Conservation (phyloP, 331 rosid species). For the Saraca asoca region DNA sequence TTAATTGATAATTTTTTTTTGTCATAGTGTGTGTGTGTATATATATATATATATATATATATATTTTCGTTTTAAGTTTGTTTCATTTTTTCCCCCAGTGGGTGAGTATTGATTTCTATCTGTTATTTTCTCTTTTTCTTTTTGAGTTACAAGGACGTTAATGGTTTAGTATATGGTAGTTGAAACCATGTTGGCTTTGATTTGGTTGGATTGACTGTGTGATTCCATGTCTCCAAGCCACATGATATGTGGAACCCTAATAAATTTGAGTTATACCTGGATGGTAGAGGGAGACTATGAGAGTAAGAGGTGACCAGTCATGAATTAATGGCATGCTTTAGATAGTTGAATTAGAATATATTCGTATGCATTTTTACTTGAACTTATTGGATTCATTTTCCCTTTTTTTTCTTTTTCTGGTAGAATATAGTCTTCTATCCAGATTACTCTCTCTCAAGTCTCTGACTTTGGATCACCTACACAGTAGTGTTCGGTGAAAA, state of each 20-base stretch:
- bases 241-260: not conserved
- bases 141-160: not conserved
- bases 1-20: not conserved
- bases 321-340: not conserved
- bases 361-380: not conserved
- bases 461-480: not conserved
- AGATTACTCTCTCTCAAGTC: not conserved
- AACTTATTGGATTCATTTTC: conserved; percentile 3
- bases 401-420: not conserved
- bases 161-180: conserved; percentile 26
- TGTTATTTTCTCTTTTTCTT: not conserved
- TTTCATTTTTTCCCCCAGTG: not conserved
- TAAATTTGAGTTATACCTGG: not conserved
- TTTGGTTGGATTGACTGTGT: conserved; percentile 22
- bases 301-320: not conserved
- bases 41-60: not conserved
- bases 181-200: conserved; percentile 16
- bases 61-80: not conserved
- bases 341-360: too few relatives aligned
- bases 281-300: not conserved
- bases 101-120: not conserved
- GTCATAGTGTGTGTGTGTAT: too few relatives aligned
- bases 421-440: not conserved
- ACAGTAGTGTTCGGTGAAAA: conserved; percentile 8
- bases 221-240: not conserved